Base-by-base conservation (phyloP, 148 eudicot genomes). In the Chenopodium album region DNA sequence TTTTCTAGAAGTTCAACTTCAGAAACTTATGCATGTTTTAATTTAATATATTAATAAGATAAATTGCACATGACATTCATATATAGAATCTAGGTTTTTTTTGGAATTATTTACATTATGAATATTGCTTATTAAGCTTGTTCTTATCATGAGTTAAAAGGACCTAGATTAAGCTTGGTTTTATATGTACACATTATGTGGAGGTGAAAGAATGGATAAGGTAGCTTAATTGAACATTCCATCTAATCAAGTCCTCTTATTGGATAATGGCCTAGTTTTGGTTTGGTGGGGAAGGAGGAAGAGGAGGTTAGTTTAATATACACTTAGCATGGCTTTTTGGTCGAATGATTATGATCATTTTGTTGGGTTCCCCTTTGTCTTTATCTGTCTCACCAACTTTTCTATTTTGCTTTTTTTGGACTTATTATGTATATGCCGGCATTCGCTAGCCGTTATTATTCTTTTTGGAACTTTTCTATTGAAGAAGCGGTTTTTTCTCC, bases 171-270 rank as follows among this genome's bases (percentile, higher is more conserved):
- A 13, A 68, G 37, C 31, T 9, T 54, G 28, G 54, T 50, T 47
- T 22, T 22, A 34, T 37, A 59, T 34, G 14, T 50, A 16, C 81
- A 69, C 62, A n/a, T 20, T 52, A 9, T 5, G 19, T 54, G 34
- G 75, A 68, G 19, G 67, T 68, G 60, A 78, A 72, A 52, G 41
- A 65, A 71, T 76, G 16, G 20, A 75, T 48, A 31, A 22, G 52
- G 44, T 75, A 81, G 59, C 44, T 81, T 81, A 10, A 28, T 4
- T 66, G 44, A 62, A 56, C 56, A n/a, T 23, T 80, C 75, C 71
- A 63, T 80, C 46, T 63, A 10, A 75, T 31, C 62, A 22, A 34
- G 19, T 34, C 72, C n/a, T 4, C n/a, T 69, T 79, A 37, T 19
- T 48, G 47, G 65, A 17, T 22, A 52, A 52, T 9, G 48, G 66